Evolutionary conservation across 192 early-diverging fungal species (phyloP), one percentile per base, ranked within the genome.

Genomic region (Phycomyces blakesleeanus): DNA sequence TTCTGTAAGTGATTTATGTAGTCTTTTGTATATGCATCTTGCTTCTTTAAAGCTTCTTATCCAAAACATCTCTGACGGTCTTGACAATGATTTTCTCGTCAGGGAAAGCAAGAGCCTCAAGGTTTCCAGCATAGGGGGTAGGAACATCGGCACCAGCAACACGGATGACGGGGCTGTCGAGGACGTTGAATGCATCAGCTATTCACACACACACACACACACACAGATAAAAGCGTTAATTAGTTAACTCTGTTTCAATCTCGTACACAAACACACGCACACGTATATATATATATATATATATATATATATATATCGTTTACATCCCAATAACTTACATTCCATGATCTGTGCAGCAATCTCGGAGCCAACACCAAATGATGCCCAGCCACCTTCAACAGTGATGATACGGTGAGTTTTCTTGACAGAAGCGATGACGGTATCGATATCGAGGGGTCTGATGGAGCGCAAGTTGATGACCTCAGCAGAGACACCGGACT

Each of bases 381-480:
- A 80, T 34, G 97, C 93, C 90, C 91, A 98, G 51, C 94, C 97
- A 66, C 91, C 89, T 77, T 98, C 95, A 53, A 97, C 93, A 21
- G 95, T 94, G 61, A 98, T 86, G 44, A 98, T 76, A 72, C 86
- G 91, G 88, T 97, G 95, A 69, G 97, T 98, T 87, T 97, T 96
- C 85, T 96, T 97, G 66, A 98, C 83, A 3, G 90, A 92, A 64
- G 87, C 86, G 77, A 98, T 78, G 71, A 98, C 92, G 54, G 94
- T 86, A 21, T 87, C 87, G 67, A 93, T 85, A 68, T 98, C 95
- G 50, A 98, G 82, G 34, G 97, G 97, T 60, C 93, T 90, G 77
- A 98, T 98, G 60, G 94, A 94, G 55, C 97, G 89, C 66, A 99
- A 83, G 85, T 99, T 99, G 81, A 99, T 94, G 59, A 98, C 92